Conservation (phyloP, 768 basidiomycete genomes). For the Neoboletus subvelutipes region DNA sequence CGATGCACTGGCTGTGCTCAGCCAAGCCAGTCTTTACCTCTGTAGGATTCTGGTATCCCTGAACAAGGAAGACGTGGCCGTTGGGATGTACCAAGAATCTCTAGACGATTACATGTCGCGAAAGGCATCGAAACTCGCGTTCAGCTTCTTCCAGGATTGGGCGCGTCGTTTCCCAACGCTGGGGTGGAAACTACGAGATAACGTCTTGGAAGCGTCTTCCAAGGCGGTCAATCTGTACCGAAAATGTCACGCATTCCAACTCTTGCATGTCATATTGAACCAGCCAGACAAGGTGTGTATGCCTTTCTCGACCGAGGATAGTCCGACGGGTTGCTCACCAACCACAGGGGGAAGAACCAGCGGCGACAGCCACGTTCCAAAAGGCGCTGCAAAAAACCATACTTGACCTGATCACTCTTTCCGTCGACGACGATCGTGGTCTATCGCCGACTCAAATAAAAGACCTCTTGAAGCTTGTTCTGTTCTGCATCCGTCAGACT, state of each 20-base stretch:
- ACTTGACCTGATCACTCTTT: constrained; percentile 45
- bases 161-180: constrained; percentile 59
- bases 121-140: constrained; percentile 75
- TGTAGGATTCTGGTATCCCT: constrained; percentile 48
- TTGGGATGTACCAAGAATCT: constrained; percentile 61
- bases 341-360: constrained; percentile 36
- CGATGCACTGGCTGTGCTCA: constrained; percentile 63
- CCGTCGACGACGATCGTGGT: constrained; percentile 46
- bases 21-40: constrained; percentile 69
- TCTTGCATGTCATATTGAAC: constrained; percentile 63
- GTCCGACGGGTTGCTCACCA: constrained; percentile 8
- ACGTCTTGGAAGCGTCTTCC: constrained; percentile 54
- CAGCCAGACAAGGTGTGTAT: constrained; percentile 34
- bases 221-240: constrained; percentile 77
- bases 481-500: constrained; percentile 64
- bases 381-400: constrained; percentile 47
- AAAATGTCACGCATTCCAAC: constrained; percentile 68
- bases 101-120: constrained; percentile 74
- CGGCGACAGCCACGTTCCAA: constrained; percentile 47
- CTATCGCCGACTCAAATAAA: constrained; percentile 69
- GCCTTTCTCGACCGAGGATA: background rate
- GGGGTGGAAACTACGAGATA: constrained; percentile 64
- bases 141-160: constrained; percentile 77
- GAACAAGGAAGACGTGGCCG: constrained; percentile 40
- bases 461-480: constrained; percentile 71